Percentiles rank a stretch among this genome's conserved stretches.
These are phyloP conservation scores for Euptelea pleiosperma DNA, from an alignment of 164 flowering plant genomes.

Conservation along the genomic window DNA sequence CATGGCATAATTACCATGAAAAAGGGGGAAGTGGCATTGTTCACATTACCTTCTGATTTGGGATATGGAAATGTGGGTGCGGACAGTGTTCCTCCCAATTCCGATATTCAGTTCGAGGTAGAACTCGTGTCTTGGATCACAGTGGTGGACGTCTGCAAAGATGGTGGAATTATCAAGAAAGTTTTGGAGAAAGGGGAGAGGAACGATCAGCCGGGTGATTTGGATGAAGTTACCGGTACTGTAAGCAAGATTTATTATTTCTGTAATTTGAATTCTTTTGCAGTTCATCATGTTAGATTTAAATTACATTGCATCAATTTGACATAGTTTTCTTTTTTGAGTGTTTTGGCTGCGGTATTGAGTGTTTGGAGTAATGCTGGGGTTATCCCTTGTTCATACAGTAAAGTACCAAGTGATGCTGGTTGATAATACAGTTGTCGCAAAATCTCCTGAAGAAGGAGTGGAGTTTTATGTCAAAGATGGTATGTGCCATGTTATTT, in stretches of 20 bases:
- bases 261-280: neutral
- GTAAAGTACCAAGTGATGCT: constrained; percentile 52
- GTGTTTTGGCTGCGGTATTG: neutral
- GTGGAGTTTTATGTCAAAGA: constrained; percentile 65
- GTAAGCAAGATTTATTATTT: neutral
- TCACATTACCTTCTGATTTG: constrained; percentile 54
- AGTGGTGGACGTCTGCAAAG: constrained; percentile 61
- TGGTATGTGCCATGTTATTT: constrained; percentile 32
- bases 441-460: constrained; percentile 55
- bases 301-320: neutral
- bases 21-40: constrained; percentile 57
- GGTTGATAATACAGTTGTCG: constrained; percentile 51
- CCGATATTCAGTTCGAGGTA: constrained; percentile 46
- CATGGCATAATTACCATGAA: constrained; percentile 61
- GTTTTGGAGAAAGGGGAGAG: constrained; percentile 44
- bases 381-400: constrained; percentile 24
- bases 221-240: constrained; percentile 75
- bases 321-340: neutral
- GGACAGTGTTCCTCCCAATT: constrained; percentile 36
- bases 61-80: constrained; percentile 36
- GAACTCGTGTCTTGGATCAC: constrained; percentile 67
- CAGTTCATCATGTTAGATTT: neutral
- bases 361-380: constrained; percentile 2
- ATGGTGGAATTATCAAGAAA: constrained; percentile 71
- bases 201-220: constrained; percentile 47